Evolutionary conservation across 176 grass and related monocot species (phyloP), one percentile per base, ranked within the genome.

Genomic region (Raddia distichophylla): DNA sequence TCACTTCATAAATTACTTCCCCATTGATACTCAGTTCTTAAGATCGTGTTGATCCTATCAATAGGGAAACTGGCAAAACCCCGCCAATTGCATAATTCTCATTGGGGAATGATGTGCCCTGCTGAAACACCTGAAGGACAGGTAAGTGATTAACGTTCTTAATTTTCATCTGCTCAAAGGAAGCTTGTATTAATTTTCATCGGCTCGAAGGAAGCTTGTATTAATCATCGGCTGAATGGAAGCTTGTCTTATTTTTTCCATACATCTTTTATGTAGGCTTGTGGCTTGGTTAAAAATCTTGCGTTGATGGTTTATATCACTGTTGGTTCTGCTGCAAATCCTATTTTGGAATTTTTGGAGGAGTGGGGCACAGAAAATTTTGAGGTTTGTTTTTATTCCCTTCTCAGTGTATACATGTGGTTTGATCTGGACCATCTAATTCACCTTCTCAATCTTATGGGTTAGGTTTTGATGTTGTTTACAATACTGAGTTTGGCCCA

Each of bases 81-180:
- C 71, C 96, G 93, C 27, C 96, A 99, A 70, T 86, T 95, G 84
- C 96, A 99, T 80, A 93, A 95, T 88, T 99, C 93, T 73, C 96
- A 95, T 51, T 99, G 96, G 96, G 96, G 96, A 68, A 99, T 99
- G 96, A 95, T 99, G 93, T 99, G 96, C 90, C 93, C 96, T 82
- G 89, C 93, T 86, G 96, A 99, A 99, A 99, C 96, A 85, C 93
- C 96, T 22, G 93, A 99, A 89, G 91, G 91, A 59, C 96, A 99
- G 85, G 96, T 95, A 84, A 83, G 83, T 60, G 17, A 60, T 60
- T 80, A 1, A 6, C 49, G 79, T 20, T 33, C 12, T 43, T 56
- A 46, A 14, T 77, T 80, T 13, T 63, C 2, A 32, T 68, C 16
- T 62, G 52, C 43, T 64, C 33, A 54, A 50, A 72, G 10, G 52